Conservation (phyloP, 306 rosid genomes). For the Dryas alaskensis region DNA sequence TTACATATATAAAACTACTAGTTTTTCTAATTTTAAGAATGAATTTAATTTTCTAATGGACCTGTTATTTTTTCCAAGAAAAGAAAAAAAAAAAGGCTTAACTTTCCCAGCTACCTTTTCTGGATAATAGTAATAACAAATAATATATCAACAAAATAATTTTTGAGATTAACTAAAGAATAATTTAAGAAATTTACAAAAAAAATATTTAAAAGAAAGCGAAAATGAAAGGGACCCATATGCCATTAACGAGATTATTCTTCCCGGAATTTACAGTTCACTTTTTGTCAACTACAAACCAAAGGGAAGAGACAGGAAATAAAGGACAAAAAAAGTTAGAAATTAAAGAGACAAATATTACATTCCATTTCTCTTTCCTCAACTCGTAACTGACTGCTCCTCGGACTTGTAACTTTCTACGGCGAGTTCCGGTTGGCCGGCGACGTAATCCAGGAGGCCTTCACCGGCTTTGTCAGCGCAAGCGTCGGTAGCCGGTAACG, state of each 20-base stretch:
- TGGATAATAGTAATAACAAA: too few species aligned
- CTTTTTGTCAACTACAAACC: neutral
- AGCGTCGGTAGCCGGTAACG: conserved; percentile 36
- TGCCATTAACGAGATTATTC: conserved; percentile 15
- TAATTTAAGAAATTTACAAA: neutral
- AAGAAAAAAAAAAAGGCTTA: too few species aligned
- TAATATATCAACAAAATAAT: neutral
- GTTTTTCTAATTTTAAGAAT: too few species aligned
- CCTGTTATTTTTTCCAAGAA: too few species aligned
- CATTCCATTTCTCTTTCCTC: neutral
- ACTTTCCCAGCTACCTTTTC: too few species aligned
- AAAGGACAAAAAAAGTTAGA: neutral
- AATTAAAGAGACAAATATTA: conserved; percentile 15
- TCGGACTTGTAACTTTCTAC: conserved; percentile 46
- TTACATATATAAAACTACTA: too few species aligned
- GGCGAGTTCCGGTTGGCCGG: conserved; percentile 54
- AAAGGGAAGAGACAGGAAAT: neutral
- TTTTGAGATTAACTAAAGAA: neutral
- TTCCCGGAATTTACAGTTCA: conserved; percentile 12
- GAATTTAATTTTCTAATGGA: too few species aligned
- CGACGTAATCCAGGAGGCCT: conserved; percentile 75
- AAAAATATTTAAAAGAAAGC: neutral
- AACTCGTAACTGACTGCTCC: neutral
- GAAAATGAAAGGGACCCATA: neutral
- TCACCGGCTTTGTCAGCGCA: conserved; percentile 43